Evolutionary conservation across 805 yeast species (phyloP).

Genomic region (Myxozyma nipponensis): DNA sequence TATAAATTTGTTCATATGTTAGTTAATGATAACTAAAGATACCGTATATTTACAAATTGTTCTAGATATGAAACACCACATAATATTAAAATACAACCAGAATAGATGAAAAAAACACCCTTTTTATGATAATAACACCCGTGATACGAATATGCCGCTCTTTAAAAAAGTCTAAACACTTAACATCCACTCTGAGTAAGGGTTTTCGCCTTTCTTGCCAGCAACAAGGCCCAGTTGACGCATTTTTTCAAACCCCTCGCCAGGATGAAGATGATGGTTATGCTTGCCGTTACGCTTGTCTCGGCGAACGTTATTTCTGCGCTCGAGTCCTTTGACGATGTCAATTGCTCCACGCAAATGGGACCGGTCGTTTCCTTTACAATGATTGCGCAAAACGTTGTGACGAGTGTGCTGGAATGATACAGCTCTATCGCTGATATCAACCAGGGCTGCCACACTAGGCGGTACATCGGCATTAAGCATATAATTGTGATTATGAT

Average conservation of each 20-base stretch:
- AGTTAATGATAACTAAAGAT: background rate
- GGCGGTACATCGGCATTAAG: background rate
- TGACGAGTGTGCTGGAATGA: conserved; percentile 14
- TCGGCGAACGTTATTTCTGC: conserved; percentile 19
- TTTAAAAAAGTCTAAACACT: conserved; percentile 2
- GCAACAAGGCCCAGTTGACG: conserved; percentile 29
- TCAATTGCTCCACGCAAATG: conserved; percentile 25
- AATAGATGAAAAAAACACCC: too few species aligned
- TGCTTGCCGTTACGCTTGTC: conserved; percentile 7
- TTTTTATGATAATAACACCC: too few species aligned
- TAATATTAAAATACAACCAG: too few species aligned
- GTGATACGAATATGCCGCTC: background rate
- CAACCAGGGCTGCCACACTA: conserved; percentile 8
- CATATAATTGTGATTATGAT: background rate
- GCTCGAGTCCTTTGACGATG: conserved; percentile 27
- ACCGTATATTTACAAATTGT: background rate
- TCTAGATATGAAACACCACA: background rate
- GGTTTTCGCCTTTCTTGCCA: conserved; percentile 19
- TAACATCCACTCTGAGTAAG: conserved; percentile 29
- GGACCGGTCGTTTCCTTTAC: background rate
- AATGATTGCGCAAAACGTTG: background rate
- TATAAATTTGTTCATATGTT: background rate
- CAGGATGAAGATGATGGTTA: conserved; percentile 20
- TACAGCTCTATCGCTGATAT: conserved; percentile 1
- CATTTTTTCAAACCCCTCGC: conserved; percentile 31